Conservation (phyloP, 2,329 filamentous ascomycete species). For the Cercospora canescens region DNA sequence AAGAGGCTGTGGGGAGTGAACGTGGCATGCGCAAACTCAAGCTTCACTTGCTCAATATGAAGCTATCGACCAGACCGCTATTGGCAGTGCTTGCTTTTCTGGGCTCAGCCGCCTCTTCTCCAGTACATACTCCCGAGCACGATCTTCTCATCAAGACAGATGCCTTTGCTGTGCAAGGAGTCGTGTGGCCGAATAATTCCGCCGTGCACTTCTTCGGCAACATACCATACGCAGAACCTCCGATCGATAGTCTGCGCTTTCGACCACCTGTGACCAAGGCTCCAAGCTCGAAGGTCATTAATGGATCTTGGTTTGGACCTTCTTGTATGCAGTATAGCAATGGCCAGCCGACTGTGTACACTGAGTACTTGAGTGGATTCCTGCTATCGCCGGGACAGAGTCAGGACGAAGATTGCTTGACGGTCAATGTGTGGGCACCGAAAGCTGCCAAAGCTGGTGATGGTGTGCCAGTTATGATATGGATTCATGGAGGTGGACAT, state of each 20-base stretch:
- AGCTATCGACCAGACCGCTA: not conserved
- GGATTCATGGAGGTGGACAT: slow-evolving; percentile 19
- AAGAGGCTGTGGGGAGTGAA: not conserved
- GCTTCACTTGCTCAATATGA: not conserved
- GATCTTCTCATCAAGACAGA: slow-evolving; percentile 7
- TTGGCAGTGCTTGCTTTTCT: not conserved
- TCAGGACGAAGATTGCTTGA: slow-evolving; percentile 36
- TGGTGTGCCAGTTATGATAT: slow-evolving; percentile 41
- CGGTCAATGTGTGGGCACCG: slow-evolving; percentile 40
- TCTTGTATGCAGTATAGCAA: slow-evolving; percentile 20
- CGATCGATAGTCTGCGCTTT: slow-evolving; percentile 12
- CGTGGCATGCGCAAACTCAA: not conserved
- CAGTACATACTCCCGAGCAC: not conserved
- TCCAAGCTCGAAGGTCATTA: slow-evolving; percentile 15
- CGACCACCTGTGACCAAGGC: slow-evolving; percentile 20
- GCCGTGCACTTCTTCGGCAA: slow-evolving; percentile 20
- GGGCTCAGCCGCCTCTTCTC: not conserved
- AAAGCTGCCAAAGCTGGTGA: slow-evolving; percentile 19
- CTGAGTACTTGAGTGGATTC: slow-evolving; percentile 15
- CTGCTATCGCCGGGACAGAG: slow-evolving; percentile 14
- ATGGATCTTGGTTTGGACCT: slow-evolving; percentile 20
- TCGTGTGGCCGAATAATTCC: slow-evolving; percentile 18
- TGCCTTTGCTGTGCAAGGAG: slow-evolving; percentile 17
- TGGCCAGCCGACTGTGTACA: slow-evolving; percentile 15
- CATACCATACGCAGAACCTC: slow-evolving; percentile 20